Conservation (phyloP, 78 protist species). For the Chrysochromulina tobinii region DNA sequence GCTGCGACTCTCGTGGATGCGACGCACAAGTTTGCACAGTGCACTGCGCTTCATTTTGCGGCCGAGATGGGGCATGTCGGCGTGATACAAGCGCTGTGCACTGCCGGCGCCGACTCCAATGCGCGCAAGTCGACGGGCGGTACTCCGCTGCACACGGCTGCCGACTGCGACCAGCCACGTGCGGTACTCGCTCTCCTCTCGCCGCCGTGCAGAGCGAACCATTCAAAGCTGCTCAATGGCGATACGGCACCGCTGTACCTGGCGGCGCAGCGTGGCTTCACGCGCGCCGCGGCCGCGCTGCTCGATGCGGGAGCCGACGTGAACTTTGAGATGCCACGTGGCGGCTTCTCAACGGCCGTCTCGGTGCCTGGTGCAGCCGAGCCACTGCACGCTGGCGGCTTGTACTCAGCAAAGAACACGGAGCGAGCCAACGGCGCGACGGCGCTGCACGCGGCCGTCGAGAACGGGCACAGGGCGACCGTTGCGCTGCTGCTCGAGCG, state of each 20-base stretch:
- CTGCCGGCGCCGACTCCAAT: neutral
- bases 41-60: conserved; percentile 31
- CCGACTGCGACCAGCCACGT: neutral
- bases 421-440: conserved; percentile 38
- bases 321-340: neutral
- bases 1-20: too few relatives aligned
- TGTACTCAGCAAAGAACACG: neutral
- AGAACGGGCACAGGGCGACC: conserved; percentile 20
- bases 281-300: neutral
- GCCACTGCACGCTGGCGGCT: neutral
- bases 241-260: conserved; percentile 47
- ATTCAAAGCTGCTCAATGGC: neutral
- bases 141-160: conserved; percentile 24
- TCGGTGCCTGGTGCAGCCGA: conserved; percentile 8
- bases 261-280: conserved; percentile 36
- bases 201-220: neutral
- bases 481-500: neutral
- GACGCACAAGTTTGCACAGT: too few relatives aligned
- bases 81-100: neutral
- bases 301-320: neutral
- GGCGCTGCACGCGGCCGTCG: conserved; percentile 35
- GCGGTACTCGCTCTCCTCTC: neutral
- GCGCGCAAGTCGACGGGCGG: conserved; percentile 10
- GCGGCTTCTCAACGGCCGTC: neutral
- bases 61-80: conserved; percentile 39